Conservation (phyloP, 176 grass and related monocot genomes). For the Alloteropsis semialata region DNA sequence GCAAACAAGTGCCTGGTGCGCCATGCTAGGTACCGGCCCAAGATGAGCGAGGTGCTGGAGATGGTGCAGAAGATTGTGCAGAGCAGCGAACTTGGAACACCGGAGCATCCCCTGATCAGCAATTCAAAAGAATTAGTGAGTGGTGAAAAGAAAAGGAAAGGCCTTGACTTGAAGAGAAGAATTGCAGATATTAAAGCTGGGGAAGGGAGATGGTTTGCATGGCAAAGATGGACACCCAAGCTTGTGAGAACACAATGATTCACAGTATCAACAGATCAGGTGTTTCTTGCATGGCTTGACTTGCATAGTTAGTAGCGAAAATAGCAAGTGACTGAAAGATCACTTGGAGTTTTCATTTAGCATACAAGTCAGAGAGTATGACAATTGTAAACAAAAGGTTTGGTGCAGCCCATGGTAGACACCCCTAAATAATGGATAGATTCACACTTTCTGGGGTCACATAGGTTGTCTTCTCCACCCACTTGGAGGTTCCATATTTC, state of each 20-base stretch:
- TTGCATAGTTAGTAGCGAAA: conserved; percentile 17
- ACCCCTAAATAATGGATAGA: conserved; percentile 20
- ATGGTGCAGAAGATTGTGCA: conserved; percentile 83
- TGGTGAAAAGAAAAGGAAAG: conserved; percentile 51
- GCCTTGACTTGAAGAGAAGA: conserved; percentile 56
- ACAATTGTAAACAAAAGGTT: conserved; percentile 16
- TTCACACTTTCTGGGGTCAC: conserved; percentile 5
- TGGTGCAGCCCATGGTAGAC: background rate
- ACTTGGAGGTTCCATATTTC: conserved; percentile 15
- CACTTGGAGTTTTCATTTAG: background rate
- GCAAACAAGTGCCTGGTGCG: conserved; percentile 83
- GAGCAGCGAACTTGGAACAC: conserved; percentile 52
- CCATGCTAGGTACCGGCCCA: conserved; percentile 60
- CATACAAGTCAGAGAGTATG: conserved; percentile 8
- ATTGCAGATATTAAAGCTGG: conserved; percentile 51
- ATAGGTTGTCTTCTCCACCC: background rate
- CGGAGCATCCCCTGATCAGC: conserved; percentile 39
- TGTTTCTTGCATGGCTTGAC: conserved; percentile 29
- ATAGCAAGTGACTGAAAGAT: conserved; percentile 16
- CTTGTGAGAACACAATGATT: conserved; percentile 80
- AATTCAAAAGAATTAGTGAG: conserved; percentile 32
- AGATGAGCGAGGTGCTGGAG: conserved; percentile 88
- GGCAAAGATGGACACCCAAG: conserved; percentile 70
- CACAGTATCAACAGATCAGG: background rate
- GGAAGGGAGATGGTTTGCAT: conserved; percentile 61